A percentile compares a stretch with the other conserved stretches of the same genome.
Evolutionary conservation across 768 basidiomycete genomes (phyloP).

Genomic region (Tricholoma matsutake): DNA sequence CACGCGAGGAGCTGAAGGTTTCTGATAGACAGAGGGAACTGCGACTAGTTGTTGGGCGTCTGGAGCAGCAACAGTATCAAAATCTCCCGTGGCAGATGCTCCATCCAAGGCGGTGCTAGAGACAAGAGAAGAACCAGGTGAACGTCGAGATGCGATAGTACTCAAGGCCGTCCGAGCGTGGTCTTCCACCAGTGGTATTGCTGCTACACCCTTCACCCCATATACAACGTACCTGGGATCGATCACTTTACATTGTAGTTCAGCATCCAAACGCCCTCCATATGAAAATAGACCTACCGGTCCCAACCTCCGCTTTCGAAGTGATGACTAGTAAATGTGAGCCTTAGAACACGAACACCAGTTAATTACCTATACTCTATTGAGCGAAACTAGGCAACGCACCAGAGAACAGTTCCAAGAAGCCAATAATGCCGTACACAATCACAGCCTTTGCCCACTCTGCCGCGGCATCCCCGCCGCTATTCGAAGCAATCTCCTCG

Average conservation of each 20-base stretch:
- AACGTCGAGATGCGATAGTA: slow-evolving; percentile 50
- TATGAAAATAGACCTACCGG: slow-evolving; percentile 43
- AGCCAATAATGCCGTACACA: slow-evolving; percentile 75
- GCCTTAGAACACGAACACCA: slow-evolving; percentile 35
- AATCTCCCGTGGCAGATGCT: slow-evolving; percentile 7
- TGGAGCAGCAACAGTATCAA: slow-evolving; percentile 1
- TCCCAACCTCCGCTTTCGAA: slow-evolving; percentile 58
- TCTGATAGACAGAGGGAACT: neutral
- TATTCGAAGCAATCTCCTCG: slow-evolving; percentile 41
- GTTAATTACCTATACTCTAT: slow-evolving; percentile 9
- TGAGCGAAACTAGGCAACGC: slow-evolving; percentile 19
- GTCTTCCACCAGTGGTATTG: slow-evolving; percentile 69
- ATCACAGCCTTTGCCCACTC: slow-evolving; percentile 59
- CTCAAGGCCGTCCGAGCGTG: slow-evolving; percentile 54
- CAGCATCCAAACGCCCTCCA: slow-evolving; percentile 4
- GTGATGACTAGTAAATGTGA: slow-evolving; percentile 78
- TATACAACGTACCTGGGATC: slow-evolving; percentile 61
- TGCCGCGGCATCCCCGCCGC: slow-evolving; percentile 26
- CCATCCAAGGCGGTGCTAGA: slow-evolving; percentile 24
- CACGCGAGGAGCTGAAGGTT: slow-evolving; percentile 35
- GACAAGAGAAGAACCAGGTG: slow-evolving; percentile 46
- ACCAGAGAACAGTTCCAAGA: slow-evolving; percentile 74
- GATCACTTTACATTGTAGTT: slow-evolving; percentile 47
- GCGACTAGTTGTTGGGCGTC: slow-evolving; percentile 2
- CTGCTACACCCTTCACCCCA: slow-evolving; percentile 61